A percentile compares a stretch with the other conserved stretches of the same genome.
Evolutionary conservation across 116 monocot species (phyloP).

Genomic region (Papilionanthe hybrid): DNA sequence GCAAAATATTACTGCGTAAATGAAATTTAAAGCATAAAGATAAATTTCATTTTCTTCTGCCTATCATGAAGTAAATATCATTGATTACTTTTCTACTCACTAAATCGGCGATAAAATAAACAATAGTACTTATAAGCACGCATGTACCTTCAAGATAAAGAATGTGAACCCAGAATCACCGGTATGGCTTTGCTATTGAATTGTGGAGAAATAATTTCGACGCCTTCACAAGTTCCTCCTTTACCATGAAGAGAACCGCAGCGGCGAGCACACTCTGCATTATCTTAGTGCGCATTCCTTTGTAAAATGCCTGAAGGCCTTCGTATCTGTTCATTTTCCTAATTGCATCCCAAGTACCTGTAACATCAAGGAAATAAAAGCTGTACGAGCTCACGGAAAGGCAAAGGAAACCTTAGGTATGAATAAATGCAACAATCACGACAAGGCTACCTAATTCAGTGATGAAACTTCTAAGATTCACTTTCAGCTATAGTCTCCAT

Average conservation of each 20-base stretch:
- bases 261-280: slow-evolving; percentile 83
- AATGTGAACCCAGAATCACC: slow-evolving; percentile 5
- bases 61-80: too few species aligned
- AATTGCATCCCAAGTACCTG: slow-evolving; percentile 82
- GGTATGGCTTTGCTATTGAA: slow-evolving; percentile 21
- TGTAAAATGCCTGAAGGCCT: slow-evolving; percentile 57
- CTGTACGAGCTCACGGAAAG: too few species aligned
- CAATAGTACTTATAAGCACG: not conserved
- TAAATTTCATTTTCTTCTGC: too few species aligned
- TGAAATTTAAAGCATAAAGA: too few species aligned
- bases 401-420: too few species aligned
- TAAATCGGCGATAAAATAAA: too few species aligned
- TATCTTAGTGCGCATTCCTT: slow-evolving; percentile 86
- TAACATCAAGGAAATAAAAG: not conserved
- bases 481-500: too few species aligned
- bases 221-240: slow-evolving; percentile 84
- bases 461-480: too few species aligned
- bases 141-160: not conserved
- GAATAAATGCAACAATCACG: too few species aligned
- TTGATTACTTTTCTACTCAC: too few species aligned
- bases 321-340: slow-evolving; percentile 72
- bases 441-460: too few species aligned
- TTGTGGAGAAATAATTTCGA: slow-evolving; percentile 46
- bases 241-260: slow-evolving; percentile 78
- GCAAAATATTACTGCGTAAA: too few species aligned